Evolutionary conservation across 345 rosid genomes (phyloP), one percentile per base, ranked within the genome.

Genomic region (Euphorbia peplus): DNA sequence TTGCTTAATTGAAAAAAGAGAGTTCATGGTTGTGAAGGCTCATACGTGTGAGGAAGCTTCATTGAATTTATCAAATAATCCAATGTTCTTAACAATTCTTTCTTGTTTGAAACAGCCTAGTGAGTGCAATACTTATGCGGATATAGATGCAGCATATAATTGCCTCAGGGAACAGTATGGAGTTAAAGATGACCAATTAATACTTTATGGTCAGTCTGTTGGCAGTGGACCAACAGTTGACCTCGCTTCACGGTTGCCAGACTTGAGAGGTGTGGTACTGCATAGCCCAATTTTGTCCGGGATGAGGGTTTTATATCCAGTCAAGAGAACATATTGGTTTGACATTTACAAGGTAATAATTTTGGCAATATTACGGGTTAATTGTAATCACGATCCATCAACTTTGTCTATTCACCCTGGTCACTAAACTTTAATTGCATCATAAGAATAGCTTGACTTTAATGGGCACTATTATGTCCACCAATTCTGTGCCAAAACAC

Each of bases 211-310:
- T 28, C 99, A 95, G 76, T 95, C 99, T 69, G 99, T 95, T 66
- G 99, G 99, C 61, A 91, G 96, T 71, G 99, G 99, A 68, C 99
- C 97, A 0, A 95, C 99, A 3, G 81, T 91, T 72, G 99, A 95
- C 80, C 89, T 95, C 0, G 96, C 97, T 64, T 91, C 97, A 0
- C 95, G 93, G 8, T 70, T 88, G 41, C 83, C 95, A 70, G 83
- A 85, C 78, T 80, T 95, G 75, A 85, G 95, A 76, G 96, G 89
- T 3, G 89, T 90, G 56, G 92, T 90, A 69, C 77, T 90, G 62
- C 96, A 93, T 63, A 90, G 98, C 72, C 96, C 97, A 16, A 86
- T 93, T 80, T 82, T 93, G 68, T 93, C 97, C 60, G 97, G 98
- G 32, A 81, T 90, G 86, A 87, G 99, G 78, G 99, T 91, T 48